Conservation (phyloP, 1,139 yeast genomes). For the Geotrichum europaeum region DNA sequence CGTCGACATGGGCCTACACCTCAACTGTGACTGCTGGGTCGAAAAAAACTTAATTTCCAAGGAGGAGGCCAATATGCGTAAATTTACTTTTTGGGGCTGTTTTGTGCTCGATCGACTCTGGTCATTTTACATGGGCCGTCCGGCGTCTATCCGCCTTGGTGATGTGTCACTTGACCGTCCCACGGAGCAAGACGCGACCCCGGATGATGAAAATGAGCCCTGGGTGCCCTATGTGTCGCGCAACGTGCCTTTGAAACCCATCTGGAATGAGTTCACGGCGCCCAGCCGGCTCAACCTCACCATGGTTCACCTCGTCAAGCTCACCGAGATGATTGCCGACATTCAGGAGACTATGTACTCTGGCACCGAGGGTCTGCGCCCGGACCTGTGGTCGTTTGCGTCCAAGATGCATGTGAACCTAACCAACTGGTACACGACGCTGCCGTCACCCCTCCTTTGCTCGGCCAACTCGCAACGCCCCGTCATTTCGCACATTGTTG, state of each 20-base stretch:
- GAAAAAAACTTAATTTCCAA: conserved; percentile 21
- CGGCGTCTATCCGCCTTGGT: conserved; percentile 21
- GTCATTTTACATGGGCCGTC: conserved; percentile 26
- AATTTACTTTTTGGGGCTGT: conserved; percentile 27
- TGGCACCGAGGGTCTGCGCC: neutral
- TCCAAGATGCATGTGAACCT: conserved; percentile 19
- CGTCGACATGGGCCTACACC: conserved; percentile 25
- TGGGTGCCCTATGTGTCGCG: conserved; percentile 15
- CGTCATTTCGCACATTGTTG: conserved; percentile 20
- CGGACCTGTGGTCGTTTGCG: conserved; percentile 14
- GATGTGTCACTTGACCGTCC: conserved; percentile 20
- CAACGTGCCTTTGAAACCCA: neutral
- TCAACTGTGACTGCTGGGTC: conserved; percentile 21
- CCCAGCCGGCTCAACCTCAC: conserved; percentile 5
- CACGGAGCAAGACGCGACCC: conserved; percentile 6
- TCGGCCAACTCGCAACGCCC: conserved; percentile 18
- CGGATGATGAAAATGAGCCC: conserved; percentile 7
- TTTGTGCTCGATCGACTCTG: conserved; percentile 25
- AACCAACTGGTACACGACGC: conserved; percentile 20
- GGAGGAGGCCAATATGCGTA: conserved; percentile 23
- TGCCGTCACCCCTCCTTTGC: conserved; percentile 21
- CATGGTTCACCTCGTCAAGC: conserved; percentile 7
- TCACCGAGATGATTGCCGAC: conserved; percentile 12
- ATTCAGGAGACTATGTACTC: conserved; percentile 15
- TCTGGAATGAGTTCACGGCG: conserved; percentile 16